A percentile compares a stretch with the other conserved stretches of the same genome.
These are phyloP conservation scores for Russula griseocarnosa DNA, from an alignment of 768 basidiomycete species.

Conservation along the genomic window DNA sequence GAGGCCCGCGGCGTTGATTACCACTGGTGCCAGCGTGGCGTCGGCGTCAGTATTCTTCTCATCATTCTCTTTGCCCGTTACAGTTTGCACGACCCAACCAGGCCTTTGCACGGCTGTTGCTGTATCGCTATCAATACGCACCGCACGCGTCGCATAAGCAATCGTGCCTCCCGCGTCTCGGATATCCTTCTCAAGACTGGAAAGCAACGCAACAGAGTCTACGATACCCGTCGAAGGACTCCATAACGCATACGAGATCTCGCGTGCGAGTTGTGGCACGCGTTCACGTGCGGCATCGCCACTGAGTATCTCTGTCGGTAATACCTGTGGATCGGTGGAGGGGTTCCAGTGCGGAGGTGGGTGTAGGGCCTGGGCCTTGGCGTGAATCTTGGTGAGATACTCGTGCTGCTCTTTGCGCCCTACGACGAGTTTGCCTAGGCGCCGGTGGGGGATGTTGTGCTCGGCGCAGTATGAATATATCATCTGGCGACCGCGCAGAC, in stretches of 20 bases:
- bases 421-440: constrained; percentile 87
- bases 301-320: constrained; percentile 65
- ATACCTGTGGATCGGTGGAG: constrained; percentile 34
- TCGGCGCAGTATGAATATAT: constrained; percentile 71
- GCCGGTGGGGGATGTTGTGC: constrained; percentile 60
- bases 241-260: constrained; percentile 71
- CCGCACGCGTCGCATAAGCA: constrained; percentile 75
- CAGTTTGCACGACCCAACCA: constrained; percentile 88
- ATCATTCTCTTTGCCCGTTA: constrained; percentile 43
- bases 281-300: constrained; percentile 63
- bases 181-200: constrained; percentile 78
- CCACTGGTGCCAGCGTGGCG: constrained; percentile 63
- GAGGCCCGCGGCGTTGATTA: constrained; percentile 83
- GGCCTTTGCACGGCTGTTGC: constrained; percentile 45
- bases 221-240: constrained; percentile 88
- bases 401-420: constrained; percentile 60
- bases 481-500: constrained; percentile 79
- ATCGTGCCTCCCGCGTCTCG: constrained; percentile 64
- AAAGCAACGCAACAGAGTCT: constrained; percentile 81
- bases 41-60: constrained; percentile 53
- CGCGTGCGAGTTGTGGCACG: constrained; percentile 76
- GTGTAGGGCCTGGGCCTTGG: constrained; percentile 52
- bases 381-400: constrained; percentile 68
- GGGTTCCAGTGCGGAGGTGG: constrained; percentile 44
- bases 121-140: constrained; percentile 63